phyloP scores from a whole-genome alignment of 352 stramenopile species.

The Phytopythium montanum region DNA sequence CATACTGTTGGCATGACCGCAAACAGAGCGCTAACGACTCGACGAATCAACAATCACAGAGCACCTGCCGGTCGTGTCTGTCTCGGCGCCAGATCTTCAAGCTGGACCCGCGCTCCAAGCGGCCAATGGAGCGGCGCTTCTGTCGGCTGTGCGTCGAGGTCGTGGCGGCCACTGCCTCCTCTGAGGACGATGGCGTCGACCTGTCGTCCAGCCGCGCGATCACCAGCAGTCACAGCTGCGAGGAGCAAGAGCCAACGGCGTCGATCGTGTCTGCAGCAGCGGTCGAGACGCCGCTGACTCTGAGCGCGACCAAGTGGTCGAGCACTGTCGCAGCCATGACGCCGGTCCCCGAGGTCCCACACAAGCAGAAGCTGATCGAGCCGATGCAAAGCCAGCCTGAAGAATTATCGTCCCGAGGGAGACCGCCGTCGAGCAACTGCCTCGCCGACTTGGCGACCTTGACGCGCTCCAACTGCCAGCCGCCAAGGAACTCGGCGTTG shows the following conservation, averaged over 20 bases:
- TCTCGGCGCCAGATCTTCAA: constrained; percentile 24
- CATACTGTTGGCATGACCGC: background rate
- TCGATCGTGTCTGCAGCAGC: background rate
- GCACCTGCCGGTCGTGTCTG: constrained; percentile 36
- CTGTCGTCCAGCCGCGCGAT: background rate
- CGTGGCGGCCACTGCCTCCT: background rate
- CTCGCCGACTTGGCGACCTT: background rate
- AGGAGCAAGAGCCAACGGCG: background rate
- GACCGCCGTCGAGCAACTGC: background rate
- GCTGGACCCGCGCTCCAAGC: constrained; percentile 20
- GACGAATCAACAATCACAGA: constrained; percentile 8
- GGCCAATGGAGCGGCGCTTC: constrained; percentile 19
- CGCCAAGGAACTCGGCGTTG: background rate
- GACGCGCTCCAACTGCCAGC: background rate
- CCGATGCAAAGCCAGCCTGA: background rate
- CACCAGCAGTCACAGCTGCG: background rate
- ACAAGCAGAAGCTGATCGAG: background rate
- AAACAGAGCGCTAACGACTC: constrained; percentile 1
- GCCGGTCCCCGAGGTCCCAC: background rate
- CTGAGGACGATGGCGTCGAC: background rate
- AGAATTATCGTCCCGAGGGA: background rate
- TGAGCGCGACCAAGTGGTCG: background rate
- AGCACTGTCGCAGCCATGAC: background rate
- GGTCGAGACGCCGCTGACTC: too few species aligned
- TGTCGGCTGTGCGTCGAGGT: constrained; percentile 28